Percentiles rank a stretch among this genome's conserved stretches.
Evolutionary conservation across 2,329 filamentous ascomycete genomes (phyloP).

Genomic region (Orbilia brochopaga): DNA sequence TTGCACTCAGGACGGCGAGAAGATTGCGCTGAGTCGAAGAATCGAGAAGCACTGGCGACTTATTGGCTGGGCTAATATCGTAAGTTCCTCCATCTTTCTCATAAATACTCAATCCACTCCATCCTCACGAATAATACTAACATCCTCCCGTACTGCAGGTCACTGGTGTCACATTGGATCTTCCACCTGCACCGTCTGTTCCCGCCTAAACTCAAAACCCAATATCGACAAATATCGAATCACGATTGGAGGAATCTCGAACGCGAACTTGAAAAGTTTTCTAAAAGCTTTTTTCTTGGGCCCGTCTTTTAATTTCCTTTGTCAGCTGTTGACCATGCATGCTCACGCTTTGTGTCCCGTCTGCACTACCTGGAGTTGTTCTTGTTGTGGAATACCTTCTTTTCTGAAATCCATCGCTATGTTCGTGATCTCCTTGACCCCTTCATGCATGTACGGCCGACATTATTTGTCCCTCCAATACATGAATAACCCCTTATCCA

Average conservation of each 20-base stretch:
- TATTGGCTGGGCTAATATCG: conserved; percentile 87
- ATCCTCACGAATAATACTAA: conserved; percentile 10
- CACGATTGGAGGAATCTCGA: conserved; percentile 2
- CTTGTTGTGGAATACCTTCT: conserved; percentile 5
- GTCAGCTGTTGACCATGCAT: conserved; percentile 1
- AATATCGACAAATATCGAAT: background rate
- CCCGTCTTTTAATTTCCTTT: conserved; percentile 6
- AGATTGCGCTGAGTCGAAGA: conserved; percentile 93
- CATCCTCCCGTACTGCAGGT: conserved; percentile 15
- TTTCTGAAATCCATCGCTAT: background rate
- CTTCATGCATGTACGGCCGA: too few species aligned
- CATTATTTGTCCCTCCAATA: conserved; percentile 4
- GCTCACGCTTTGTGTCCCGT: conserved; percentile 2
- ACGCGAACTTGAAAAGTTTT: conserved; percentile 22
- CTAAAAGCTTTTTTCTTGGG: conserved; percentile 14
- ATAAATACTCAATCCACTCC: background rate
- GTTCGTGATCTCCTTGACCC: background rate
- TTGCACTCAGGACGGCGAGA: conserved; percentile 96
- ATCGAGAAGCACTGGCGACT: conserved; percentile 99
- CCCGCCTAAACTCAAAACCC: conserved; percentile 25
- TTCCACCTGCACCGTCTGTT: conserved; percentile 38
- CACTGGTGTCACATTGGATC: conserved; percentile 45
- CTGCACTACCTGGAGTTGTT: conserved; percentile 48
- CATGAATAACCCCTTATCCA: background rate
- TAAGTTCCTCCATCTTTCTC: conserved; percentile 55